A percentile compares a stretch with the other conserved stretches of the same genome.
Evolutionary conservation across 208 protist genomes (phyloP).

Genomic region (Trypanosoma caninum): DNA sequence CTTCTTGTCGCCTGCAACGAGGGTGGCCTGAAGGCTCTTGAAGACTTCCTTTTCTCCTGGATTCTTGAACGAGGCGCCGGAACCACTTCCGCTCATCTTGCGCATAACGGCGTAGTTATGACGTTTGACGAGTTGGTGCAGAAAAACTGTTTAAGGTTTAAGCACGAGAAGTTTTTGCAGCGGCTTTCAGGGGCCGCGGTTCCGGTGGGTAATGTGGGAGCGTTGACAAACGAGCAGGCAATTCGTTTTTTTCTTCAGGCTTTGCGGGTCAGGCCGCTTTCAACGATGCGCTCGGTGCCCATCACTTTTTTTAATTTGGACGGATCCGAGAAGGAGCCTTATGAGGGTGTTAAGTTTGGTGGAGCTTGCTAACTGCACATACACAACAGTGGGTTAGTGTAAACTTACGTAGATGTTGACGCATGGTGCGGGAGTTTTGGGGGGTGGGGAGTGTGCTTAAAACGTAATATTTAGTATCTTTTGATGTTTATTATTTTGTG

Average conservation of each 20-base stretch:
- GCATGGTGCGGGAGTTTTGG: no score
- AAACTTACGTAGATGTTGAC: no score
- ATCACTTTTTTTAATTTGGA: slow-evolving; percentile 90
- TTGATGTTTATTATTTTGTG: no score
- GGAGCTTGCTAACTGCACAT: no score
- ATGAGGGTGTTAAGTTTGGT: slow-evolving; percentile 88
- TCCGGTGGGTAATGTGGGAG: slow-evolving; percentile 56
- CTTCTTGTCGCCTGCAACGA: slow-evolving; percentile 69
- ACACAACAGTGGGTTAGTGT: no score
- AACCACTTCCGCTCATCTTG: slow-evolving; percentile 69
- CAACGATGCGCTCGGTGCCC: slow-evolving; percentile 59
- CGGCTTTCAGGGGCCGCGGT: slow-evolving; percentile 38
- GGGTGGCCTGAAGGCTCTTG: slow-evolving; percentile 63
- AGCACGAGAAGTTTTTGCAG: slow-evolving; percentile 31
- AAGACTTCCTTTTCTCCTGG: slow-evolving; percentile 66
- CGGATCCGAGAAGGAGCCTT: slow-evolving; percentile 62
- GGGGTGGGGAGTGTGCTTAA: no score
- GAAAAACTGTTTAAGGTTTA: slow-evolving; percentile 44
- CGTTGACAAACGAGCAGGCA: slow-evolving; percentile 68
- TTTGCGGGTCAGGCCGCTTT: slow-evolving; percentile 47
- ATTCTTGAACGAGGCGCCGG: slow-evolving; percentile 76
- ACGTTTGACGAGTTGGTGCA: slow-evolving; percentile 84
- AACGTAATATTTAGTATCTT: no score
- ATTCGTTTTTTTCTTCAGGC: slow-evolving; percentile 68
- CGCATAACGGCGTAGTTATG: slow-evolving; percentile 80